Conservation (phyloP, 768 basidiomycete species). For the Cystofilobasidium ferigula region DNA sequence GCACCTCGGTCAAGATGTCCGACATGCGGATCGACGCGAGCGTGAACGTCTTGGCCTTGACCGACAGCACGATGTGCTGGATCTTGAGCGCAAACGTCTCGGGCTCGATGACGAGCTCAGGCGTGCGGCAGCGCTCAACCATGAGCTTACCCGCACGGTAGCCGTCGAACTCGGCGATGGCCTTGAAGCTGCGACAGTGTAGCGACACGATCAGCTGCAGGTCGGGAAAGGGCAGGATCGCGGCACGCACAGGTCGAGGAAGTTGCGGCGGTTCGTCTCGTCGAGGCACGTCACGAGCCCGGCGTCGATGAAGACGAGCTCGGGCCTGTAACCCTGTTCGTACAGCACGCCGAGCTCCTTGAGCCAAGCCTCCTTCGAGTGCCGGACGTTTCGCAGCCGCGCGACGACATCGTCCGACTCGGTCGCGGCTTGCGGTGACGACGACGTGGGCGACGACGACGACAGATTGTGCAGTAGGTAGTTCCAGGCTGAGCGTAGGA, state of each 20-base stretch:
- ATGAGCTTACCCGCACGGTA: constrained; percentile 83
- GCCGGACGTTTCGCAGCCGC: constrained; percentile 51
- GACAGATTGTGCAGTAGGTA: constrained; percentile 13
- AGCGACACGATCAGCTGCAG: neutral
- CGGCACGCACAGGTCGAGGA: constrained; percentile 59
- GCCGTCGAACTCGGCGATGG: constrained; percentile 92
- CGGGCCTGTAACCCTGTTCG: constrained; percentile 70
- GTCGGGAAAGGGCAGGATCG: neutral
- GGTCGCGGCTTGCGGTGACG: constrained; percentile 42
- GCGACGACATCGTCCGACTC: constrained; percentile 50
- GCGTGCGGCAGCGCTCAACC: constrained; percentile 85
- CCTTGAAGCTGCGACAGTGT: constrained; percentile 51
- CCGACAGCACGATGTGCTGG: constrained; percentile 83
- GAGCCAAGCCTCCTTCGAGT: constrained; percentile 54
- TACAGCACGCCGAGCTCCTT: constrained; percentile 54
- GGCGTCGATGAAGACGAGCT: constrained; percentile 91
- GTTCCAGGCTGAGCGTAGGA: constrained; percentile 49
- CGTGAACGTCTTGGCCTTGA: constrained; percentile 89
- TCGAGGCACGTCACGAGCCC: constrained; percentile 85
- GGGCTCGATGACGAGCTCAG: constrained; percentile 76
- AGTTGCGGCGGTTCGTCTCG: constrained; percentile 72
- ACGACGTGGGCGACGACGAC: constrained; percentile 35
- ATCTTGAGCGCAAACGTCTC: constrained; percentile 97
- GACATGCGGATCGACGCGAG: constrained; percentile 94
- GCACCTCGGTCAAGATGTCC: constrained; percentile 79